A percentile compares a stretch with the other conserved stretches of the same genome.
These are phyloP conservation scores for Ceriops decandra DNA, from an alignment of 345 rosid genomes.

Conservation along the genomic window DNA sequence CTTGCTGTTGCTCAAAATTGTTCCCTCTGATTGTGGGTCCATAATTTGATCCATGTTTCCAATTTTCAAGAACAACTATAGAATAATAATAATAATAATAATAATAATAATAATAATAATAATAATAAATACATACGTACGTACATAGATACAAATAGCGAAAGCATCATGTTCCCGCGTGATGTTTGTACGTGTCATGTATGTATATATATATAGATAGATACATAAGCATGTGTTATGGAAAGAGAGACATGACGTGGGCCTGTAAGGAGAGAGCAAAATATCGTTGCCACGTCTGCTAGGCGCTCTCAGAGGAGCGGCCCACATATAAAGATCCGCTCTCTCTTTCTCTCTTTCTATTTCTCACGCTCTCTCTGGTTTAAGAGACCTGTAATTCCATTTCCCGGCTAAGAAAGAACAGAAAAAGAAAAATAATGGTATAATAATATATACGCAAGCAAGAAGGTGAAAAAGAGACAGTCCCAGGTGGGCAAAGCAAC, in stretches of 20 bases:
- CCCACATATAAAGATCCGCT: constrained; percentile 46
- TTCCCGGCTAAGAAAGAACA: not conserved
- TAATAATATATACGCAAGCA: not conserved
- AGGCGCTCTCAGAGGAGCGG: constrained; percentile 21
- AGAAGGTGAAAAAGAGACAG: not conserved
- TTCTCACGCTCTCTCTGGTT: not conserved
- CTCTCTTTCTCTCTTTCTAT: constrained; percentile 15
- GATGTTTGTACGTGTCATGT: not conserved
- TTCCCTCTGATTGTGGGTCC: no score
- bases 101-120: no score
- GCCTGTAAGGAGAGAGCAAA: constrained; percentile 45
- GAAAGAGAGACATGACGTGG: constrained; percentile 32
- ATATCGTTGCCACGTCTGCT: constrained; percentile 65
- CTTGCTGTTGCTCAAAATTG: no score
- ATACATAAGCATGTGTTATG: not conserved
- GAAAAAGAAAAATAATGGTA: not conserved
- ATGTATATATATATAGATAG: not conserved
- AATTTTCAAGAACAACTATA: no score
- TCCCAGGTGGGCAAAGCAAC: not conserved
- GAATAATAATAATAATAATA: no score
- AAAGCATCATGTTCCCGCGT: no score
- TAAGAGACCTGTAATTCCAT: not conserved
- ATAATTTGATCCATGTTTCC: no score
- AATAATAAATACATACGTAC: no score
- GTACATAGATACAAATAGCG: no score